These are phyloP conservation scores for Bothia castanella DNA, from an alignment of 1,284 basidiomycete genomes.

Conservation along the genomic window DNA sequence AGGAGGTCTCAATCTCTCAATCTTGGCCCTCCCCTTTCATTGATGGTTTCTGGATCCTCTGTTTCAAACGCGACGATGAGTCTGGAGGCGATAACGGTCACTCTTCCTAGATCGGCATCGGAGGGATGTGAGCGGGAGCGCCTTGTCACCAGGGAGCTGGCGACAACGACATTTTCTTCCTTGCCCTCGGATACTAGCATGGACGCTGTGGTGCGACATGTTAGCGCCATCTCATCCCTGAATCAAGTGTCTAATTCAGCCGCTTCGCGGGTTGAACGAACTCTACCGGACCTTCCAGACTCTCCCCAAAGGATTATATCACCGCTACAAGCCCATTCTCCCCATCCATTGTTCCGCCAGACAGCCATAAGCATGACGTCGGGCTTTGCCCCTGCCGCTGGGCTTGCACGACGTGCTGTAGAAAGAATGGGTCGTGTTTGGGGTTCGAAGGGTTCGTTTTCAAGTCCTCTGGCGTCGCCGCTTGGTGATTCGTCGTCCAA, in stretches of 20 bases:
- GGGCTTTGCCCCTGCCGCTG: slow-evolving; percentile 63
- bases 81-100: slow-evolving; percentile 31
- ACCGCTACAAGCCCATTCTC: slow-evolving; percentile 15
- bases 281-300: slow-evolving; percentile 33
- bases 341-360: slow-evolving; percentile 45
- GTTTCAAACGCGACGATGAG: slow-evolving; percentile 31
- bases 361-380: slow-evolving; percentile 68
- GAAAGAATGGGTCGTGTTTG: slow-evolving; percentile 68
- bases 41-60: slow-evolving; percentile 29
- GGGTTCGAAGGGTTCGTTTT: slow-evolving; percentile 48
- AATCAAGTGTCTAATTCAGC: slow-evolving; percentile 10
- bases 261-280: slow-evolving; percentile 25
- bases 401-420: slow-evolving; percentile 69
- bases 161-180: slow-evolving; percentile 20
- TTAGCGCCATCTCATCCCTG: slow-evolving; percentile 14
- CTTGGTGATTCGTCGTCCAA: slow-evolving; percentile 31
- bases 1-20: slow-evolving; percentile 63
- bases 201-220: slow-evolving; percentile 15
- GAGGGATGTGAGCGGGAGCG: slow-evolving; percentile 28
- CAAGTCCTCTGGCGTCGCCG: slow-evolving; percentile 40
- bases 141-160: slow-evolving; percentile 19
- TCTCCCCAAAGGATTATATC: slow-evolving; percentile 26
- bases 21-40: slow-evolving; percentile 35
- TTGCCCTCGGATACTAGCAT: slow-evolving; percentile 16
- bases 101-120: slow-evolving; percentile 29